Evolutionary conservation across 805 yeast species (phyloP).

Genomic region (Scheffersomyces ergatensis): DNA sequence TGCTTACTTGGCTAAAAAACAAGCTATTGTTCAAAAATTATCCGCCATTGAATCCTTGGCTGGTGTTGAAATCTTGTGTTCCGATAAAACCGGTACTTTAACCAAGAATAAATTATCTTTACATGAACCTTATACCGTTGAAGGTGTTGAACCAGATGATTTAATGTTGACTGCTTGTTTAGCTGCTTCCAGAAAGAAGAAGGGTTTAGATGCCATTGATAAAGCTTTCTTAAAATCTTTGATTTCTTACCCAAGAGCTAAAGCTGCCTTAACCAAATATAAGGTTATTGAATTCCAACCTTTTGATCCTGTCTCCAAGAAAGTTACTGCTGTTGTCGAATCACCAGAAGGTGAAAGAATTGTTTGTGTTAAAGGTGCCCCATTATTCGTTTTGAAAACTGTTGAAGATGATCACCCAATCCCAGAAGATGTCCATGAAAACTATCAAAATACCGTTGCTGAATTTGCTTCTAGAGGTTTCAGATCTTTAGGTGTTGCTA

Average conservation of each 20-base stretch:
- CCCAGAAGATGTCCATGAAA: conserved; percentile 89
- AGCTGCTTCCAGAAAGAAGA: conserved; percentile 97
- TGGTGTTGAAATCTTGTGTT: conserved; percentile 96
- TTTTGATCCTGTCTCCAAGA: conserved; percentile 96
- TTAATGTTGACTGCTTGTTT: conserved; percentile 96
- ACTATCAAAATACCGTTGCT: conserved; percentile 95
- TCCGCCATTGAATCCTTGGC: conserved; percentile 97
- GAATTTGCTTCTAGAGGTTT: conserved; percentile 98
- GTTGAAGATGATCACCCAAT: conserved; percentile 97
- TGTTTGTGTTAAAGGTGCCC: conserved; percentile 97
- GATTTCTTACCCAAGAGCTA: conserved; percentile 86
- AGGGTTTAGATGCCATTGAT: conserved; percentile 97
- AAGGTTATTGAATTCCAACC: conserved; percentile 95
- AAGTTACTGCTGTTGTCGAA: conserved; percentile 92
- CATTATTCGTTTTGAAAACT: conserved; percentile 92
- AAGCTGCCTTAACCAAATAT: conserved; percentile 88
- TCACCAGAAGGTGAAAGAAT: conserved; percentile 95
- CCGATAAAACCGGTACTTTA: conserved; percentile 97
- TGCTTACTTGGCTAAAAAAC: conserved; percentile 95
- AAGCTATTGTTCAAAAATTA: conserved; percentile 94
- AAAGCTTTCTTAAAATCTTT: conserved; percentile 93
- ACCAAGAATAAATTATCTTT: conserved; percentile 95
- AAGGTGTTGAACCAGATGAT: conserved; percentile 94
- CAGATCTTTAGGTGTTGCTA: conserved; percentile 98
- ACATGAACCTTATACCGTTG: conserved; percentile 97